Base-by-base conservation (phyloP, 1,284 basidiomycete genomes). In the Malassezia japonica region DNA sequence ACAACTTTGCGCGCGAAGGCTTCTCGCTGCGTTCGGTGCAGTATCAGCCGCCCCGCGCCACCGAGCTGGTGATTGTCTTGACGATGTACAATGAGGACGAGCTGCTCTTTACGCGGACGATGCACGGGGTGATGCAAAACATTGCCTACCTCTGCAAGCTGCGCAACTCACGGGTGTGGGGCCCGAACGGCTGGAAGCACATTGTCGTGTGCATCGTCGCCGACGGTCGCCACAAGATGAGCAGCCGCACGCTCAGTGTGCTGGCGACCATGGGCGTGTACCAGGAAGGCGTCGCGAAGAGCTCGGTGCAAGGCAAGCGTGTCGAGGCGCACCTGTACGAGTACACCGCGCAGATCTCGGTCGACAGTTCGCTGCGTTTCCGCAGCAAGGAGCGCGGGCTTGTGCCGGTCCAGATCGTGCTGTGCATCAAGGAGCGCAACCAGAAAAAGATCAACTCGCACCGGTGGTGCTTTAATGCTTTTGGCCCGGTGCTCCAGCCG, bases 31-130 rank as follows among this genome's bases (percentile, higher is more conserved):
- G 92, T 36, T 91, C 95, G 67, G 86, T 85, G 62, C 79, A 85
- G 63, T 81, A 77, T 62, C 81, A 82, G 2, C 36, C 43, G 12
- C 59, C 61, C 32, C 79, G 91, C 35, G 80, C 83, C 56, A 98
- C 90, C 1, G 94, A 98, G 59, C 74, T 98, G 40, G 87, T 94
- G 75, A 71, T 70, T 38, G 62, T 58, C 56, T 86, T 96, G 68
- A 96, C 92, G 18, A 90, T 96, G 88, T 62, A 61, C 64, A 92
- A 91, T 61, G 94, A 96, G 76, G 84, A 96, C 70, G 92, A 96
- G 63, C 77, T 87, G 27, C 54, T 96, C 10, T 92, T 98, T 73
- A 89, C 88, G 70, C 79, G 92, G 39, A 98, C 94, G 1, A 75
- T 98, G 62, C 88, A 95, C 74, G 92, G 91, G 4, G 87, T 98